Base-by-base conservation (phyloP, 805 yeast species). In the Diddensiella santjacobensis region DNA sequence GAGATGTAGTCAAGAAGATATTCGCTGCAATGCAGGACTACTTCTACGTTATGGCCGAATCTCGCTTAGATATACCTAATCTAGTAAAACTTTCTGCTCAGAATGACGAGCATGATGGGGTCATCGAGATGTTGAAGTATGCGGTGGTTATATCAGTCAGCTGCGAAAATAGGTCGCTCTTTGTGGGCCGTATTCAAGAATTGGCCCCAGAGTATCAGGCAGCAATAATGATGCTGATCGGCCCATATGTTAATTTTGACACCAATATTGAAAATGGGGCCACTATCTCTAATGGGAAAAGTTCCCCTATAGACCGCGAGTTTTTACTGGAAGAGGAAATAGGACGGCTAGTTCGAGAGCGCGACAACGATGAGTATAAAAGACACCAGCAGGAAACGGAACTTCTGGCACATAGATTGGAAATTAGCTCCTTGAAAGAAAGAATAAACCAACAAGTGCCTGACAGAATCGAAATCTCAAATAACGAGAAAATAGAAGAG, bases 271-370 rank as follows among this genome's bases (percentile, higher is more conserved):
- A 33, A 33, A 18, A 33, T 5, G 10, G 38, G 23, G 15, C 36
- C n/a, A 33, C 18, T 24, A 17, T 8, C 8, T 8, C 18, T 8
- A 13, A 13, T 35, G 11, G n/a, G 22, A 43, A n/a, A 5, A 11
- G 30, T 6, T 4, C 18, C 17, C 39, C 22, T 10, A 13, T 26
- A 13, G 38, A 35, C 15, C 3, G 53, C 20, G 50, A 49, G 40
- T 22, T 52, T 31, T 43, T 35, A 2, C 29, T 49, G n/a, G 55
- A 52, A 22, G 48, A 47, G 40, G 51, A 43, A 24, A 35, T 52
- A 4, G 50, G 53, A 3, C 39, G 48, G 42, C 24, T 49, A 10
- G 30, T 52, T 4, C 19, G 23, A 22, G 47, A 51, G 6, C 13
- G 44, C 11, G 53, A 49, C 23, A 1, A 8, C 8, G 10, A 10